phyloP scores from a whole-genome alignment of 2,329 filamentous ascomycete species.

The Aspergillus fructus region DNA sequence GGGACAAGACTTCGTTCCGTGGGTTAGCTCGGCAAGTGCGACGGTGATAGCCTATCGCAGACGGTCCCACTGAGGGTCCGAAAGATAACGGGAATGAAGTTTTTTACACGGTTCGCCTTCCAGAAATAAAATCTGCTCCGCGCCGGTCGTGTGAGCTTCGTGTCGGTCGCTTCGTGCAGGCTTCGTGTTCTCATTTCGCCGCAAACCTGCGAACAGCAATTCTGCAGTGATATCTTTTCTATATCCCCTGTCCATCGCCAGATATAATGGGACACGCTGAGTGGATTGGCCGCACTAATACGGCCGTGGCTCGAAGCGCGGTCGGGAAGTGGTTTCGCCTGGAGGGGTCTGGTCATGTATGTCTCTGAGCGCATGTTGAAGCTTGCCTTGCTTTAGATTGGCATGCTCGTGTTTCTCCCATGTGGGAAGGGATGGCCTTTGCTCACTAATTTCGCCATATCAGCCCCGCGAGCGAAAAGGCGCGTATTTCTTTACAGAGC shows the following conservation, averaged over 20 bases:
- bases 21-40: neutral
- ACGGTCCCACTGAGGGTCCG: constrained; percentile 14
- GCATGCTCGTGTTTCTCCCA: neutral
- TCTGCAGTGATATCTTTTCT: neutral
- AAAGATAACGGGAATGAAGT: constrained; percentile 8
- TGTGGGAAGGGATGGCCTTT: neutral
- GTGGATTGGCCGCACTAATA: constrained; percentile 29
- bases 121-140: constrained; percentile 9
- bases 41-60: constrained; percentile 2
- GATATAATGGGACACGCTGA: constrained; percentile 17
- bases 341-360: constrained; percentile 78
- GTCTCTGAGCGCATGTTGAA: constrained; percentile 32
- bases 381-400: neutral
- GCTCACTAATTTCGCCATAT: constrained; percentile 9
- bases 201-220: neutral
- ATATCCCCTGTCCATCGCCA: neutral
- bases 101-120: constrained; percentile 10
- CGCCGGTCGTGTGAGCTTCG: constrained; percentile 2
- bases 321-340: constrained; percentile 75
- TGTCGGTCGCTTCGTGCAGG: neutral
- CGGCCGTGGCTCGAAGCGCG: constrained; percentile 59
- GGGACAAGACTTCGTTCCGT: neutral
- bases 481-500: constrained; percentile 77
- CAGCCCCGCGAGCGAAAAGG: constrained; percentile 70
- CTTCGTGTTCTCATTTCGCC: neutral